phyloP scores from a whole-genome alignment of 768 basidiomycete genomes.

The Pulveroboletus sp. region DNA sequence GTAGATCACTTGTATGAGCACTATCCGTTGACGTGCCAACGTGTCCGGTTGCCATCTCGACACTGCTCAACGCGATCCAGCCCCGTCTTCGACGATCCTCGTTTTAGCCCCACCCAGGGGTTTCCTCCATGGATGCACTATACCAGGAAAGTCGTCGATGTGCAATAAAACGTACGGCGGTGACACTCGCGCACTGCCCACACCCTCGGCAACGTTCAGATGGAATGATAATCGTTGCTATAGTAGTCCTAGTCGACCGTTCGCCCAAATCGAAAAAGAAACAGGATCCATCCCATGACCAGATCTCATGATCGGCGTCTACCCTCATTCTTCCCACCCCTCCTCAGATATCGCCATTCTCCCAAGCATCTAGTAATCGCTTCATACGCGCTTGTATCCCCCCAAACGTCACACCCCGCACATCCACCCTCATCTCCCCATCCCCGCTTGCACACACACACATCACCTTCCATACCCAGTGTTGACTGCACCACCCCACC shows the following conservation, averaged over 20 bases:
- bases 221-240: too few species aligned
- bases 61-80: constrained; percentile 1
- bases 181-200: not conserved
- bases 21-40: not conserved
- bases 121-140: constrained; percentile 3
- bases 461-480: constrained; percentile 27
- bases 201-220: not conserved
- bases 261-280: too few species aligned
- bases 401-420: constrained; percentile 5
- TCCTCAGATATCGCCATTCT: constrained; percentile 24
- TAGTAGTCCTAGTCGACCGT: too few species aligned
- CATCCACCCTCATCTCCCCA: constrained; percentile 2
- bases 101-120: constrained; percentile 4
- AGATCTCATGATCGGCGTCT: too few species aligned
- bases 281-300: too few species aligned
- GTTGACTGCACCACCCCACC: constrained; percentile 25
- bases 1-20: too few species aligned
- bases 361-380: constrained; percentile 29
- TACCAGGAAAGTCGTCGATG: constrained; percentile 2
- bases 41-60: constrained; percentile 12
- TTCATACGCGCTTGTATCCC: constrained; percentile 25
- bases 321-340: too few species aligned
- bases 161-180: not conserved
- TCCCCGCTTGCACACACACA: not conserved
- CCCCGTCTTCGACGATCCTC: not conserved